Conservation (phyloP, 495 filamentous ascomycete species). For the Hyaloscypha variabilis region DNA sequence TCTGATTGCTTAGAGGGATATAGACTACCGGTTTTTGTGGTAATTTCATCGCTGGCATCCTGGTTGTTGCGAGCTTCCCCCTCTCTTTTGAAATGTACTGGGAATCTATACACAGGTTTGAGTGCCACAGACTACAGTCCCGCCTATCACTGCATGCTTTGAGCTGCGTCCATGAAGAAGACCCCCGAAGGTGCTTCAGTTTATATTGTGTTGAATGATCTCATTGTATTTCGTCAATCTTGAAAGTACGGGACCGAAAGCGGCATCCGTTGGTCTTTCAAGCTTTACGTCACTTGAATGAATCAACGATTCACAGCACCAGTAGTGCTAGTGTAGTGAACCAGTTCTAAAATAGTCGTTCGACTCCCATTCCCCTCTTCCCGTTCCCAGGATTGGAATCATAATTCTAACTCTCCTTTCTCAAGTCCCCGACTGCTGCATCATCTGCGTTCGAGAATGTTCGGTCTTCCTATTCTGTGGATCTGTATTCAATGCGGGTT, state of each 20-base stretch:
- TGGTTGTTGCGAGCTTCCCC: too few species aligned
- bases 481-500: slow-evolving; percentile 29
- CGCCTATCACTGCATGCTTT: too few species aligned
- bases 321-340: neutral
- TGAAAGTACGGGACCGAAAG: neutral
- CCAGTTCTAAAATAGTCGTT: neutral
- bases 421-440: neutral
- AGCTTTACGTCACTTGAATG: neutral
- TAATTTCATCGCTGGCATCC: too few species aligned
- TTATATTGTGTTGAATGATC: neutral
- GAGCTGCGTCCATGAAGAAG: too few species aligned
- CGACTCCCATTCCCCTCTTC: neutral
- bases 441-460: neutral
- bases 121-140: too few species aligned
- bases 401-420: too few species aligned
- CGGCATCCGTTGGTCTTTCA: neutral
- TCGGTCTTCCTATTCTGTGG: slow-evolving; percentile 15
- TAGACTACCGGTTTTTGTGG: too few species aligned
- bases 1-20: too few species aligned
- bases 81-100: too few species aligned
- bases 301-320: too few species aligned
- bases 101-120: too few species aligned
- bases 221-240: neutral
- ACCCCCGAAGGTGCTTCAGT: neutral
- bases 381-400: neutral